phyloP scores from a whole-genome alignment of 1,284 basidiomycete species.

The Melampsora occidentalis region DNA sequence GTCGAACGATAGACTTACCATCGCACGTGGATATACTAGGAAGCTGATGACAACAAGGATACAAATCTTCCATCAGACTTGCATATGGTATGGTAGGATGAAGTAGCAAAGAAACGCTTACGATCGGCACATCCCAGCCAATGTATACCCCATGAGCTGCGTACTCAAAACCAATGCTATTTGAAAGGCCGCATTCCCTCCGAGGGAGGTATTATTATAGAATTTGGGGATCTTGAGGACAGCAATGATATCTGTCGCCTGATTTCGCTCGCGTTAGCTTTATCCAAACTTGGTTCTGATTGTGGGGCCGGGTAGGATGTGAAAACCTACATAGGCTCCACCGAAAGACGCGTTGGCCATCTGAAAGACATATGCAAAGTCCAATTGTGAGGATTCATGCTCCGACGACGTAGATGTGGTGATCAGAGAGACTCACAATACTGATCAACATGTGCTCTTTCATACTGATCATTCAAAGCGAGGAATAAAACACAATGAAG shows the following conservation, averaged over 20 bases:
- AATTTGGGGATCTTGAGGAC: background rate
- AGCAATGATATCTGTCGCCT: slow-evolving; percentile 5
- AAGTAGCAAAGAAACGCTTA: background rate
- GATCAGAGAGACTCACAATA: slow-evolving; percentile 20
- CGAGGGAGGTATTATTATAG: background rate
- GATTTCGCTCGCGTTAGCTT: background rate
- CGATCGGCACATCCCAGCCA: slow-evolving; percentile 55
- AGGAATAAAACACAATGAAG: background rate
- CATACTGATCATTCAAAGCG: slow-evolving; percentile 7
- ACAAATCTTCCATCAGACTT: background rate
- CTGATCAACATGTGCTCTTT: slow-evolving; percentile 44
- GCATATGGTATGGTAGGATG: background rate
- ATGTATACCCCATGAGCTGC: slow-evolving; percentile 59
- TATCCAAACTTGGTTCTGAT: background rate
- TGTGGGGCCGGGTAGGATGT: background rate
- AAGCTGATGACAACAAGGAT: background rate
- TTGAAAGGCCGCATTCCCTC: background rate
- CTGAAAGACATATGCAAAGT: background rate
- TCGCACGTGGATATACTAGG: slow-evolving; percentile 3
- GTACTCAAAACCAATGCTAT: slow-evolving; percentile 55
- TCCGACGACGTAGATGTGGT: no score
- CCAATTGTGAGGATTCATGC: no score
- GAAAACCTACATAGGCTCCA: slow-evolving; percentile 9
- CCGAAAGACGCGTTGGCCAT: slow-evolving; percentile 15
- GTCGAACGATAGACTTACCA: background rate